Evolutionary conservation across 257 asterid species (phyloP).

Genomic region (Perilla frutescens): DNA sequence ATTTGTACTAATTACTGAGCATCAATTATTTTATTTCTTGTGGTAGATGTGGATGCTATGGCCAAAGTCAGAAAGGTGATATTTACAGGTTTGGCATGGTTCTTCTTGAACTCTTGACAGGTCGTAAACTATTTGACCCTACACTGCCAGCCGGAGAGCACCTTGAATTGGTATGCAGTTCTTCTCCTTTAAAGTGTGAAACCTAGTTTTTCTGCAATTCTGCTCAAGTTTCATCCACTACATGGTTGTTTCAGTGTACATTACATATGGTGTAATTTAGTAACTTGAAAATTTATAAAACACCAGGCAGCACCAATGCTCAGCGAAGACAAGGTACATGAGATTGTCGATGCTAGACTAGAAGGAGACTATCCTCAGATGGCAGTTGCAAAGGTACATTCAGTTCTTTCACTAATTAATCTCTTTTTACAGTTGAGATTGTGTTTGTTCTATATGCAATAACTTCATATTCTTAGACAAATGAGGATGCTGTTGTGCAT

Average conservation of each 20-base stretch:
- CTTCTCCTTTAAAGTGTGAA: not conserved
- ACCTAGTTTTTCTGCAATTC: not conserved
- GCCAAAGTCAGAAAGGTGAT: conserved; percentile 37
- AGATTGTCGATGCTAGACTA: conserved; percentile 57
- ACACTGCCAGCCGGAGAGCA: conserved; percentile 34
- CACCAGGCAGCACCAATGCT: conserved; percentile 62
- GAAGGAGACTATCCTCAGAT: conserved; percentile 50
- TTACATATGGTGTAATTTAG: not conserved
- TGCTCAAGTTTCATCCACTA: not conserved
- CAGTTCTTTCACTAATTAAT: not conserved
- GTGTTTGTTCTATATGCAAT: not conserved
- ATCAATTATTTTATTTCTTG: not conserved
- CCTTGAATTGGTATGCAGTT: conserved; percentile 46
- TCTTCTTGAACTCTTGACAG: conserved; percentile 48
- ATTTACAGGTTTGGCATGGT: conserved; percentile 48
- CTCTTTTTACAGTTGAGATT: not conserved
- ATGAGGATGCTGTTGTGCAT: not conserved
- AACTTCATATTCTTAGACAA: too few relatives aligned
- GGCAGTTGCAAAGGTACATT: conserved; percentile 64
- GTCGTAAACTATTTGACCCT: conserved; percentile 33
- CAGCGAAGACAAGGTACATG: conserved; percentile 53
- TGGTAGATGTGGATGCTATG: not conserved
- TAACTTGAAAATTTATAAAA: not conserved
- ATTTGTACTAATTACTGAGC: too few relatives aligned
- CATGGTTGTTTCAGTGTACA: not conserved